These are phyloP conservation scores for Blumeriella jaapii DNA, from an alignment of 2,329 filamentous ascomycete species.

Conservation along the genomic window DNA sequence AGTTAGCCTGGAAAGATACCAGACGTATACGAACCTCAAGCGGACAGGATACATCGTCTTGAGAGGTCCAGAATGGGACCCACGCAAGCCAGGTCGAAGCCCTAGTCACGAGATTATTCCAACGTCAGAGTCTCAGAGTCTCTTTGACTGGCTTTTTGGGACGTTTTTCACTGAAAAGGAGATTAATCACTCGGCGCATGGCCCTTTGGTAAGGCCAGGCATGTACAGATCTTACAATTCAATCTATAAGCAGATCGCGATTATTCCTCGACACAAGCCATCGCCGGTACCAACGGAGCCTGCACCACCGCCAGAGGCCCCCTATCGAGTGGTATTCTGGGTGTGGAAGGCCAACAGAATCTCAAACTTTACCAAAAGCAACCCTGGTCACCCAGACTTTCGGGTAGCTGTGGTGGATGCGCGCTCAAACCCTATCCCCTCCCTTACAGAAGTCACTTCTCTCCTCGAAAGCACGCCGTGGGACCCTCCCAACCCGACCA, in stretches of 20 bases:
- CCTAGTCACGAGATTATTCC: constrained; percentile 5
- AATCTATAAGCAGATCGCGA: constrained; percentile 64
- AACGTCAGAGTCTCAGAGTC: constrained; percentile 11
- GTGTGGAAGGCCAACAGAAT: constrained; percentile 61
- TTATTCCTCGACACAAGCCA: constrained; percentile 65
- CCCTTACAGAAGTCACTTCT: constrained; percentile 55
- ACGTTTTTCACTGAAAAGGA: constrained; percentile 20
- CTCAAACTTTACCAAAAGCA: constrained; percentile 64
- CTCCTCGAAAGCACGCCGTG: constrained; percentile 66
- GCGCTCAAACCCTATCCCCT: constrained; percentile 58
- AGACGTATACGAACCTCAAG: constrained; percentile 77
- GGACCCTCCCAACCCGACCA: constrained; percentile 39
- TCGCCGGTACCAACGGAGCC: constrained; percentile 23
- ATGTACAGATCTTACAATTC: constrained; percentile 54
- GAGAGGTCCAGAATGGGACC: constrained; percentile 48
- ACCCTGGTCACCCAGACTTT: constrained; percentile 70
- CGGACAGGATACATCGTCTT: constrained; percentile 72
- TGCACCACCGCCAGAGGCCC: constrained; percentile 28
- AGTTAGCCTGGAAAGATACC: constrained; percentile 65
- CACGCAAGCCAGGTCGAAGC: constrained; percentile 17
- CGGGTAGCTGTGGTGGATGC: constrained; percentile 74
- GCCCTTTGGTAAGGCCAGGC: constrained; percentile 51
- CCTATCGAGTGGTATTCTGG: constrained; percentile 67
- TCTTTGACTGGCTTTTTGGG: constrained; percentile 26
- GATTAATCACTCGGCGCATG: constrained; percentile 26